Base-by-base conservation (phyloP, 1,139 yeast species). In the Debaryomyces psychrophilus region DNA sequence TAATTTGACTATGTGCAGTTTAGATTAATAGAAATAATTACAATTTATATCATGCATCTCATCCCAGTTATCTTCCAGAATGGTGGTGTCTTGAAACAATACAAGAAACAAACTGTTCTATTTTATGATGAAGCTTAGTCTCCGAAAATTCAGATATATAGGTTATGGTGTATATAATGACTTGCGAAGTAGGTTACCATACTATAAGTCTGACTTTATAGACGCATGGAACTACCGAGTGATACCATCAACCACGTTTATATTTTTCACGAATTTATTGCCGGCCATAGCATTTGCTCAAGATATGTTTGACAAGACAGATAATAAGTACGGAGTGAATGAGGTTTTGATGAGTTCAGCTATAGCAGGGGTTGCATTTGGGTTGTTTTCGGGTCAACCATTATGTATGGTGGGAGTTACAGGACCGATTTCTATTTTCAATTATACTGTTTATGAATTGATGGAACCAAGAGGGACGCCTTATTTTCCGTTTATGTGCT, bases 211-310 rank as follows among this genome's bases (percentile, higher is more conserved):
- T 1, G 98, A 92, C 61, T 87, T 93, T 81, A 76, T 60, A 15
- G 99, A 93, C 67, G 92, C 93, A 0, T 76, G 79, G 69, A 86
- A 89, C 61, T 93, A 93, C 61, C 69, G 98, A 56, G 95, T 90
- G n/a, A 73, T 93, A 2, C 98, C 99, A 0, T 76, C 96, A 0
- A 85, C 90, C 1, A 68, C 87, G 2, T 90, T 79, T 62, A 87
- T 92, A 37, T 92, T 87, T 67, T 89, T 93, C 72, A 90, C 96
- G 43, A 93, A 93, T 61, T 64, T 93, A 37, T 71, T 93, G 26
- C 99, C 99, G 1, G 98, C 98, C 0, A 79, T 93, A 39, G 97
- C 98, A 0, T 93, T 93, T 74, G 96, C 98, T 1, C 97, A 90
- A 61, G 99, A 93, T 63, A 87, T 92, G 97, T 90, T 90, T 63